phyloP scores from a whole-genome alignment of 2,329 filamentous ascomycete genomes.

The Colletotrichum lentis region DNA sequence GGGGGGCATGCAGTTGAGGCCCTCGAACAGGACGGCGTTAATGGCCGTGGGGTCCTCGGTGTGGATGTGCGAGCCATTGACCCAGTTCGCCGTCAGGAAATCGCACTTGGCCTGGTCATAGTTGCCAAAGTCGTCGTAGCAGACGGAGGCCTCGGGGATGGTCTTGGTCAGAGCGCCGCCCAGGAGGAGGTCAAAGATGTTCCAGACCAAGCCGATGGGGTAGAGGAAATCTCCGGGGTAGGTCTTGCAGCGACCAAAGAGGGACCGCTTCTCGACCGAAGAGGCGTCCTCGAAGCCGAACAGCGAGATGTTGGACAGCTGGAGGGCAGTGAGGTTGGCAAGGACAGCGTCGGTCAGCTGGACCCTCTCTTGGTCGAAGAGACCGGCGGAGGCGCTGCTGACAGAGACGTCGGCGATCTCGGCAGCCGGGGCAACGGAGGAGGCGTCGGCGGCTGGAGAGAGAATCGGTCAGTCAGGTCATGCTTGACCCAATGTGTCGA shows the following conservation, averaged over 20 bases:
- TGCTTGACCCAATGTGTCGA: background rate
- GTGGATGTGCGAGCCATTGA: slow-evolving; percentile 42
- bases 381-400: slow-evolving; percentile 14
- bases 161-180: slow-evolving; percentile 46
- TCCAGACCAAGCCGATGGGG: slow-evolving; percentile 44
- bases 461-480: slow-evolving; percentile 14
- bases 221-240: slow-evolving; percentile 47
- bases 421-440: slow-evolving; percentile 41
- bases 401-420: slow-evolving; percentile 21
- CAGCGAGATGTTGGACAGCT: slow-evolving; percentile 45
- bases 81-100: slow-evolving; percentile 45
- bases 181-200: slow-evolving; percentile 48
- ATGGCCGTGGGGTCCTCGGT: slow-evolving; percentile 44
- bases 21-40: slow-evolving; percentile 43
- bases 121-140: slow-evolving; percentile 46
- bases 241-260: slow-evolving; percentile 45
- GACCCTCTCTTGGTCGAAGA: slow-evolving; percentile 40
- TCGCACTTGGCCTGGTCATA: slow-evolving; percentile 46
- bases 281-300: slow-evolving; percentile 46
- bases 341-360: slow-evolving; percentile 49
- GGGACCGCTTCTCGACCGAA: slow-evolving; percentile 38
- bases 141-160: slow-evolving; percentile 46
- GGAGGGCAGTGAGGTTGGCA: slow-evolving; percentile 44
- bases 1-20: slow-evolving; percentile 43
- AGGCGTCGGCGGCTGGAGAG: slow-evolving; percentile 39